Percentiles rank a stretch among this genome's conserved stretches.
phyloP scores from a whole-genome alignment of 2,329 filamentous ascomycete species.

The Sordariomycetes sp. region DNA sequence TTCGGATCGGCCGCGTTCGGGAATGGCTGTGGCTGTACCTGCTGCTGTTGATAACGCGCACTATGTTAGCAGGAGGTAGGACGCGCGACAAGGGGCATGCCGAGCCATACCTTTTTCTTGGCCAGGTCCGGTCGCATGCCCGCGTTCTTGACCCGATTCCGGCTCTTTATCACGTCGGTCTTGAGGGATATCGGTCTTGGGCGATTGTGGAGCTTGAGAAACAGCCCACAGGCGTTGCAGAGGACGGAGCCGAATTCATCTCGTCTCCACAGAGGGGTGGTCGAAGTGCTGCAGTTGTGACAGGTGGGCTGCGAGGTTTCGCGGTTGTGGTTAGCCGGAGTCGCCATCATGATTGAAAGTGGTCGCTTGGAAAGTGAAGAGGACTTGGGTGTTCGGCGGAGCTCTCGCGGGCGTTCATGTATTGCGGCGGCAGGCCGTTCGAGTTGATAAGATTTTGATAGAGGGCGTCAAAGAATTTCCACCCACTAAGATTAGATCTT shows the following conservation, averaged over 20 bases:
- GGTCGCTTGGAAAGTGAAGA: conserved; percentile 15
- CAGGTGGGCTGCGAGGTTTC: conserved; percentile 79
- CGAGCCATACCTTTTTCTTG: conserved; percentile 67
- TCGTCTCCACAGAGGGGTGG: conserved; percentile 92
- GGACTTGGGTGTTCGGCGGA: conserved; percentile 13
- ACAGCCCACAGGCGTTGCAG: conserved; percentile 96
- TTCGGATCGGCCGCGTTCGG: conserved; percentile 35
- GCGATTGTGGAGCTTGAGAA: conserved; percentile 91
- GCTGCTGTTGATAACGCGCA: conserved; percentile 14
- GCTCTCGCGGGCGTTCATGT: not conserved
- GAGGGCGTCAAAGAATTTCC: conserved; percentile 6
- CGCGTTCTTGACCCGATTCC: conserved; percentile 75
- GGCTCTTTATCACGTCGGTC: conserved; percentile 98
- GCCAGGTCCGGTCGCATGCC: conserved; percentile 67
- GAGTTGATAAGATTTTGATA: conserved; percentile 5
- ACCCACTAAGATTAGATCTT: conserved; percentile 6
- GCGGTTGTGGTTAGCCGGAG: conserved; percentile 43
- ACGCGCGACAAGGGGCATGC: not conserved
- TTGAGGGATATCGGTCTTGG: conserved; percentile 92
- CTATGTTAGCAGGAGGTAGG: not conserved
- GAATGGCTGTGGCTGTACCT: conserved; percentile 29
- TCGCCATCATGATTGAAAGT: conserved; percentile 33
- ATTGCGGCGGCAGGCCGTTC: not conserved
- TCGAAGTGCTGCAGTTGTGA: conserved; percentile 92
- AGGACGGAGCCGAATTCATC: conserved; percentile 93